Conservation (phyloP, 495 filamentous ascomycete species). For the Aspergillus coremiiformis region DNA sequence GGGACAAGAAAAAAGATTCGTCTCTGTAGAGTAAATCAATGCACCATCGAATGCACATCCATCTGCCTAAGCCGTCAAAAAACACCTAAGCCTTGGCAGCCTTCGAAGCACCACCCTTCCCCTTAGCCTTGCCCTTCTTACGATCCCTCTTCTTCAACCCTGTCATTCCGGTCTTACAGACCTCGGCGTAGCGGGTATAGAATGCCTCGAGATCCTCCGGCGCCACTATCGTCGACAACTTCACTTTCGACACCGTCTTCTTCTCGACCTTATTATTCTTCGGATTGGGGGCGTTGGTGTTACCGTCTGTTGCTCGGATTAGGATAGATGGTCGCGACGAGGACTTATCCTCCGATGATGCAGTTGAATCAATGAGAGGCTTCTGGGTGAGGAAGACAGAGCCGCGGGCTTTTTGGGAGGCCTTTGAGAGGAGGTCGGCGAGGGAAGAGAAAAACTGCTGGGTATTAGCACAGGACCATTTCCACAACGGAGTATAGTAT, state of each 20-base stretch:
- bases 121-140: slow-evolving; percentile 73
- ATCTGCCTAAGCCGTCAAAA: too few species aligned
- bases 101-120: slow-evolving; percentile 52
- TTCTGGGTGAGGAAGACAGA: slow-evolving; percentile 85
- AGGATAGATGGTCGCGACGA: slow-evolving; percentile 60
- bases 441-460: slow-evolving; percentile 81
- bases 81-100: slow-evolving; percentile 35
- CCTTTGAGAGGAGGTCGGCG: slow-evolving; percentile 60
- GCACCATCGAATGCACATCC: too few species aligned
- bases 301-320: slow-evolving; percentile 75
- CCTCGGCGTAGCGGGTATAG: slow-evolving; percentile 81
- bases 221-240: slow-evolving; percentile 76
- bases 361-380: slow-evolving; percentile 26
- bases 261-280: slow-evolving; percentile 31
- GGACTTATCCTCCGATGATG: slow-evolving; percentile 13
- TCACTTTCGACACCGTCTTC: slow-evolving; percentile 49
- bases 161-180: slow-evolving; percentile 82
- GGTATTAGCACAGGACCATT: slow-evolving; percentile 9
- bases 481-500: slow-evolving; percentile 7
- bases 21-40: too few species aligned
- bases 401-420: slow-evolving; percentile 62
- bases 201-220: slow-evolving; percentile 70
- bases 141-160: slow-evolving; percentile 88
- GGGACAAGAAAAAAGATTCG: too few species aligned
- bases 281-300: slow-evolving; percentile 37